Evolutionary conservation across 345 rosid species (phyloP), one percentile per base, ranked within the genome.

Genomic region (Lumnitzera littorea): DNA sequence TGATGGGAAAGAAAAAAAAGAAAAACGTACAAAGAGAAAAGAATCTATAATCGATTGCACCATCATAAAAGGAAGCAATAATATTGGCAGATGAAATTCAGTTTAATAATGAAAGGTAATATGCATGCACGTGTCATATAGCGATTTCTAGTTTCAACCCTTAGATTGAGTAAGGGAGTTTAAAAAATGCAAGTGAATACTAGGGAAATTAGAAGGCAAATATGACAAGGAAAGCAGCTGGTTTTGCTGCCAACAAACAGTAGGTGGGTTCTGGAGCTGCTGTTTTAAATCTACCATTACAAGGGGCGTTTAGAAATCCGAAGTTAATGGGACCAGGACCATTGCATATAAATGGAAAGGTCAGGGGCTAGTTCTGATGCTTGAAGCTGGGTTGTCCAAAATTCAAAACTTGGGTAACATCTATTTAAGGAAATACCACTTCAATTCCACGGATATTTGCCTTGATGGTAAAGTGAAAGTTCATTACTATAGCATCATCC

Each of bases 231-330:
- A 57, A n/a, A 53, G 65, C 62, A 16, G 54, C 53, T 60, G 72
- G 70, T 61, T 63, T 74, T 66, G 55, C 53, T 27, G 5, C 49
- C 25, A 4, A 48, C 1, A 5, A 10, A 1, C 6, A 41, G 56
- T 10, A 41, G 56, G 20, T 15, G 10, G 58, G 49, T 65, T 53
- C 5, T 15, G 48, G 48, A 48, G 76, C 51, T 58, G 70, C 13
- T 76, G 80, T 71, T 76, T 76, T 49, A 3, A 20, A 14, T 15
- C 13, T 16, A 16, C 31, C 24, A 43, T 69, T 72, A 69, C 74
- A 60, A 50, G 48, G 80, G 80, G 72, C 64, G 61, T 53, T 51
- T 13, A 11, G 8, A 13, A 20, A 5, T 27, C n/a, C 17, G 48
- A 15, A 27, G 5, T 27, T 3, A 48, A 52, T 5, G 7, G 47